Evolutionary conservation across 2,329 filamentous ascomycete species (phyloP), one percentile per base, ranked within the genome.

Genomic region (Cladosporium oxysporum): DNA sequence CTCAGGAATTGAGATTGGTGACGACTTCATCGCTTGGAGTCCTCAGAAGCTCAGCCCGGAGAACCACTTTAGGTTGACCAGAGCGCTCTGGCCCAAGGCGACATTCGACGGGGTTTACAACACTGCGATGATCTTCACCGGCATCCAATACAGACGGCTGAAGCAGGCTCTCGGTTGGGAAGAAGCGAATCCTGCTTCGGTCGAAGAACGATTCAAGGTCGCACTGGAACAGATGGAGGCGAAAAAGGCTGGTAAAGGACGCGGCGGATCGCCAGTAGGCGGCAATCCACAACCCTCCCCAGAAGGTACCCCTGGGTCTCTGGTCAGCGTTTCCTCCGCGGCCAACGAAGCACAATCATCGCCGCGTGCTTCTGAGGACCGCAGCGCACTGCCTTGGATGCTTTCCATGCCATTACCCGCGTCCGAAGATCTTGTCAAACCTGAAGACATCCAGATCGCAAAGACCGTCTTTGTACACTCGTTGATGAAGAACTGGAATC

Each of bases 1-100:
- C 3, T 79, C 76, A 23, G 83, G 83, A 0, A 68, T 81, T n/a
- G 78, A 79, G 57, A 74, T 81, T 35, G 73, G 75, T 10, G 76
- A 77, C 35, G 75, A 76, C 11, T 79, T 75, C 60, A 71, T 82
- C 14, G 75, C 77, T 33, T 83, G 75, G 79, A 78, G 70, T 71
- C 79, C 71, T 29, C 76, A 77, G 68, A 74, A 73, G 66, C 78
- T 76, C 58, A 78, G 69, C 62, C 75, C 72, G 67, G 76, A 78
- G 69, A 76, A 82, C 23, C 78, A 83, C 58, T 73, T 75, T 52
- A 76, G 78, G 10, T 60, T 83, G 21, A 70, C 70, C 52, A 71
- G 76, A 29, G 75, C 76, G 1, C 66, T 82, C 0, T 79, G 73
- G 72, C 80, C 80, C 0, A 71, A 71, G 16, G 76, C 79, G 3